These are phyloP conservation scores for Pleurotus tuoliensis DNA, from an alignment of 768 basidiomycete genomes.

Conservation along the genomic window DNA sequence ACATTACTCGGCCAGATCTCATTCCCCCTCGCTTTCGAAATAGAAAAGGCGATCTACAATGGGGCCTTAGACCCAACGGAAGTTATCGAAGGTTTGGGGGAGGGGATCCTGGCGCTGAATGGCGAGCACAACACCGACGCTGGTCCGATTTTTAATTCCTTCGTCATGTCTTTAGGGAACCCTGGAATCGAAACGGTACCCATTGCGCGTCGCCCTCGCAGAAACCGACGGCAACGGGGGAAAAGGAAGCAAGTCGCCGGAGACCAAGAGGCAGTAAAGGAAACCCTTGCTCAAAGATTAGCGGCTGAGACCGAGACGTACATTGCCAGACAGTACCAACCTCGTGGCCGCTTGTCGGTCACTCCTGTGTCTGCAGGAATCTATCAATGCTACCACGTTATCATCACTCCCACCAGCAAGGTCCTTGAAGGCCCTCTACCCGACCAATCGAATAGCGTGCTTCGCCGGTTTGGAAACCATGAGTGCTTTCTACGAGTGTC, in stretches of 20 bases:
- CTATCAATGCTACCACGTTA: constrained; percentile 30
- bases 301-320: constrained; percentile 10
- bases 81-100: constrained; percentile 16
- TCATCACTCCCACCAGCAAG: constrained; percentile 34
- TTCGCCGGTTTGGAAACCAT: constrained; percentile 27
- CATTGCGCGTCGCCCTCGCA: neutral
- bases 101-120: constrained; percentile 17
- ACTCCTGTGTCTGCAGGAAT: constrained; percentile 8
- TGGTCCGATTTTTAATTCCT: constrained; percentile 1
- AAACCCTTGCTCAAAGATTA: constrained; percentile 12
- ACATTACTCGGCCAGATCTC: constrained; percentile 20
- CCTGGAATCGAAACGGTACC: neutral
- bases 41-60: constrained; percentile 31
- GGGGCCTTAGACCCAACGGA: constrained; percentile 20
- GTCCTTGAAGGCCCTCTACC: constrained; percentile 35
- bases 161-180: constrained; percentile 1
- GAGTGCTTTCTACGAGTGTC: constrained; percentile 45
- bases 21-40: constrained; percentile 33
- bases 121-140: neutral
- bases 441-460: constrained; percentile 15
- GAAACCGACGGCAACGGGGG: neutral
- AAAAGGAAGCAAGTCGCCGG: neutral
- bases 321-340: constrained; percentile 7
- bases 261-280: neutral
- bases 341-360: constrained; percentile 9